These are phyloP conservation scores for Cucurbitaria berberidis DNA, from an alignment of 2,329 filamentous ascomycete genomes.

Conservation along the genomic window DNA sequence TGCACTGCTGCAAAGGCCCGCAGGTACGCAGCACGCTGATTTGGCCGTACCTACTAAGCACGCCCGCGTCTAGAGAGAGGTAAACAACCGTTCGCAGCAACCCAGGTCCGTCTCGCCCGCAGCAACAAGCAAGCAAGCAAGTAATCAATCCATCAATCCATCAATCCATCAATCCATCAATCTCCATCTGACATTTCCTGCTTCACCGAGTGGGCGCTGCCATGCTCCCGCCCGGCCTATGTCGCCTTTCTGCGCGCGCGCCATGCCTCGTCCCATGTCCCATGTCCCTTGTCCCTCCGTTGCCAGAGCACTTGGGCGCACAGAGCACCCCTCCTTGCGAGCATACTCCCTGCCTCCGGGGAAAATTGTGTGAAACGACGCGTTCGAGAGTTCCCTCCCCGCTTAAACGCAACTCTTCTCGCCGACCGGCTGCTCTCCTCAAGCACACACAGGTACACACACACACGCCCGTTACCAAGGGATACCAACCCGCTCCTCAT, in stretches of 20 bases:
- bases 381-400: slow-evolving; percentile 30
- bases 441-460: too few relatives aligned
- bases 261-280: slow-evolving; percentile 16
- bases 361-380: slow-evolving; percentile 34
- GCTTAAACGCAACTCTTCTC: slow-evolving; percentile 32
- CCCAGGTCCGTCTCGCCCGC: neutral
- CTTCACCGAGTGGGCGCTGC: slow-evolving; percentile 17
- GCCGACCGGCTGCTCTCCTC: slow-evolving; percentile 15
- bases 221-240: slow-evolving; percentile 20
- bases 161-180: too few relatives aligned
- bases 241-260: slow-evolving; percentile 9
- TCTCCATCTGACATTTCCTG: slow-evolving; percentile 20
- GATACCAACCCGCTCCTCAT: slow-evolving; percentile 25
- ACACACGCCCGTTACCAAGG: slow-evolving; percentile 29
- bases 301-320: slow-evolving; percentile 33
- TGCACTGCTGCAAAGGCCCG: slow-evolving; percentile 16
- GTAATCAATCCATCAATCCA: too few relatives aligned
- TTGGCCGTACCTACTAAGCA: slow-evolving; percentile 21
- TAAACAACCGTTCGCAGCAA: slow-evolving; percentile 24
- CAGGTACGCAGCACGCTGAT: slow-evolving; percentile 20
- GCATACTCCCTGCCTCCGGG: slow-evolving; percentile 29
- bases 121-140: too few relatives aligned
- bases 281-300: too few relatives aligned
- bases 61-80: slow-evolving; percentile 11
- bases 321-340: slow-evolving; percentile 26